phyloP scores from a whole-genome alignment of 1,284 basidiomycete species.

The Ustilago tritici region DNA sequence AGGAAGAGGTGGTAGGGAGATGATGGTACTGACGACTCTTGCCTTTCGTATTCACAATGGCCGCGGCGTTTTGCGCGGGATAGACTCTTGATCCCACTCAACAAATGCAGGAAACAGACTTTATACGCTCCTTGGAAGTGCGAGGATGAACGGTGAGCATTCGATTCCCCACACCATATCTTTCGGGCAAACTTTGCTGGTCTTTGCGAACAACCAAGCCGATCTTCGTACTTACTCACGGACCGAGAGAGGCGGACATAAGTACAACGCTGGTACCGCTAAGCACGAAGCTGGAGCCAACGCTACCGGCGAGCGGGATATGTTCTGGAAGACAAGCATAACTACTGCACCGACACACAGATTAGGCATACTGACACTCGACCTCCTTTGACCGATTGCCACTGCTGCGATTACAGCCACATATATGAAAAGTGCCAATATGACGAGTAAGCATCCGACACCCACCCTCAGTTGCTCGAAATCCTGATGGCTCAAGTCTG shows the following conservation, averaged over 20 bases:
- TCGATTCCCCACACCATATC: neutral
- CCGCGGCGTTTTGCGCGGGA: neutral
- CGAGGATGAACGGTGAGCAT: slow-evolving; percentile 77
- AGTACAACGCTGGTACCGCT: no score
- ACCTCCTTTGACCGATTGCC: neutral
- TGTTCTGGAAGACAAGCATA: neutral
- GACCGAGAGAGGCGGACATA: no score
- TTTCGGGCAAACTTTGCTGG: neutral
- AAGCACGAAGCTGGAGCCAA: neutral
- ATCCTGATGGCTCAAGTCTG: neutral
- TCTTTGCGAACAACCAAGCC: neutral
- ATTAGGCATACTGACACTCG: slow-evolving; percentile 12
- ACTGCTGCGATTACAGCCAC: slow-evolving; percentile 42
- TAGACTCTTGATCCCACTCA: slow-evolving; percentile 86
- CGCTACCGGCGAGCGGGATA: neutral
- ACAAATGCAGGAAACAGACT: slow-evolving; percentile 80
- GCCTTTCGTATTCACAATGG: neutral
- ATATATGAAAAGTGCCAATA: slow-evolving; percentile 68
- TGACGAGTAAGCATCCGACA: slow-evolving; percentile 57
- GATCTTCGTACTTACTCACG: neutral
- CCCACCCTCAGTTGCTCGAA: no score
- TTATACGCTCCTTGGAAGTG: slow-evolving; percentile 85
- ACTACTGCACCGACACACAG: neutral
- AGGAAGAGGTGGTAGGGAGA: neutral
- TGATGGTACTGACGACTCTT: slow-evolving; percentile 6